Conservation (phyloP, 1,139 yeast genomes). For the Hyphopichia wangnamkhiaoensis region DNA sequence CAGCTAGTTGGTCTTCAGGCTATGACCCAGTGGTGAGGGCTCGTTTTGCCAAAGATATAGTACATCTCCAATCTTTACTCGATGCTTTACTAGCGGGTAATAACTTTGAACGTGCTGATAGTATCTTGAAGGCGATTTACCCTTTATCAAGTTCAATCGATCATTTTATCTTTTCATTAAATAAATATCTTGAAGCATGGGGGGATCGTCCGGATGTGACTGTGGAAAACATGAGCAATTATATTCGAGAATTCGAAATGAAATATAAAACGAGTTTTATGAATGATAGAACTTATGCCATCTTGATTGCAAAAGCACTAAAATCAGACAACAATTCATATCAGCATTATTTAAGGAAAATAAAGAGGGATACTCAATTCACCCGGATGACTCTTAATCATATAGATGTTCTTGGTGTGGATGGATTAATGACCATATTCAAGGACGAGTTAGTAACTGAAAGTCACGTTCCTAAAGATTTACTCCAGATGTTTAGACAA, state of each 20-base stretch:
- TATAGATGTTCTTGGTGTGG: conserved; percentile 69
- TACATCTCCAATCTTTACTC: conserved; percentile 71
- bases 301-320: conserved; percentile 31
- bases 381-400: conserved; percentile 52
- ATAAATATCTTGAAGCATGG: conserved; percentile 40
- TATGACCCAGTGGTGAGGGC: conserved; percentile 46
- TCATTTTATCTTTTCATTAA: conserved; percentile 36
- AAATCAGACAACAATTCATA: conserved; percentile 16
- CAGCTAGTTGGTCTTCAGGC: conserved; percentile 38
- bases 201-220: conserved; percentile 4
- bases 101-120: conserved; percentile 71
- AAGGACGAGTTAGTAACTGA: conserved; percentile 23
- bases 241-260: conserved; percentile 26
- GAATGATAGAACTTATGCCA: conserved; percentile 51
- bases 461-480: conserved; percentile 37
- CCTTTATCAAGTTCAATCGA: conserved; percentile 38
- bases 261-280: conserved; percentile 13
- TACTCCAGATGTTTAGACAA: conserved; percentile 31
- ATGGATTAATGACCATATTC: conserved; percentile 51
- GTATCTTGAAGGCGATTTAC: conserved; percentile 59
- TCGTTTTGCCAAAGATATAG: conserved; percentile 56
- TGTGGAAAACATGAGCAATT: conserved; percentile 7
- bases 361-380: conserved; percentile 8
- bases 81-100: conserved; percentile 77
- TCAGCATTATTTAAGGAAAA: conserved; percentile 11